phyloP scores from a whole-genome alignment of 139 green algal species.

The Edaphochlamys debaryana region DNA sequence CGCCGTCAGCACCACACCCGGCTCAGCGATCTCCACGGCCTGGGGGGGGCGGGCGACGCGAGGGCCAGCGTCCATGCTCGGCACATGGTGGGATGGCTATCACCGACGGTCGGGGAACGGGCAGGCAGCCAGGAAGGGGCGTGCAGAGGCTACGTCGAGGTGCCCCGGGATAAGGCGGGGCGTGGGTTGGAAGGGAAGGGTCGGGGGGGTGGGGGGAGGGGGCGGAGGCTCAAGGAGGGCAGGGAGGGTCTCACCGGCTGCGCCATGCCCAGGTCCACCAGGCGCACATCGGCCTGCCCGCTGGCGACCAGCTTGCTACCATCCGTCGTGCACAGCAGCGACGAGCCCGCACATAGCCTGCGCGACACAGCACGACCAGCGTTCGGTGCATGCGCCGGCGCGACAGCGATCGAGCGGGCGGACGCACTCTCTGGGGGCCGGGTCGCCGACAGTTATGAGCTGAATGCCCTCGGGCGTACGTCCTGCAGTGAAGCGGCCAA shows the following conservation, averaged over 20 bases:
- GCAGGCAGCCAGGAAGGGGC: not conserved
- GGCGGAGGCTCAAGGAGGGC: not conserved
- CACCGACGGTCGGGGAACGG: no score
- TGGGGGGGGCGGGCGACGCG: not conserved
- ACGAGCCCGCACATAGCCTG: not conserved
- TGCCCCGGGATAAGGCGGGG: not conserved
- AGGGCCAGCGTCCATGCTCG: no score
- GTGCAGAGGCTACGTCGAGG: no score
- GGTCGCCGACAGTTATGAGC: constrained; percentile 9
- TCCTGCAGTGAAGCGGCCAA: not conserved
- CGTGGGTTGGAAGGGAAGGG: no score
- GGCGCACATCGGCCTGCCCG: not conserved
- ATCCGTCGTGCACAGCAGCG: constrained; percentile 2
- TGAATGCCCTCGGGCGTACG: constrained; percentile 21
- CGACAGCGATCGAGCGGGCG: not conserved
- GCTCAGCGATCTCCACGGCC: constrained; percentile 11
- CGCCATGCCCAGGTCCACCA: not conserved
- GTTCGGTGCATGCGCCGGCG: no score
- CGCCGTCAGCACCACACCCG: constrained; percentile 50
- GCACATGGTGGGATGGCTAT: no score
- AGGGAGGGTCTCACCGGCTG: not conserved
- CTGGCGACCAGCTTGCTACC: constrained; percentile 1
- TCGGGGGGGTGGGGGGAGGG: not conserved
- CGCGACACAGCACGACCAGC: not conserved
- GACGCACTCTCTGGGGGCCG: no score